Base-by-base conservation (phyloP, 805 yeast species). In the Wickerhamiella slavikovae region DNA sequence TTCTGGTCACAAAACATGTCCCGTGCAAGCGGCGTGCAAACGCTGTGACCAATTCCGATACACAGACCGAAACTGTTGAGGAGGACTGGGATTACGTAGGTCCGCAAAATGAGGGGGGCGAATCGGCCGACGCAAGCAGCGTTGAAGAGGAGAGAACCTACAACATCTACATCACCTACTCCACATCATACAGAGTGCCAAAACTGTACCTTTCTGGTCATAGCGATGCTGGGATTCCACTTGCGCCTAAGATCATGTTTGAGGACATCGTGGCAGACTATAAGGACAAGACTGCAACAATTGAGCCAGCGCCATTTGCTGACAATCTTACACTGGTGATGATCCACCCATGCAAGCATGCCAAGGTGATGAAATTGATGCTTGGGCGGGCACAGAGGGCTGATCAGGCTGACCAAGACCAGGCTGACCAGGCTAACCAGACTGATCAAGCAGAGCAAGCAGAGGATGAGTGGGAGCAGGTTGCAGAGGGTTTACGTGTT, bases 261-360 rank as follows among this genome's bases (percentile, higher is more conserved):
- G 91, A 85, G 47, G 98, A 89, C 51, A 80, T 89, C 27, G 67
- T 83, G 2, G 66, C 74, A 22, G 98, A 89, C 48, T 89, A 89
- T 52, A 69, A 85, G 45, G 80, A 85, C 43, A 89, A 89, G 53
- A 89, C 98, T 1, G 98, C 85, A 14, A 89, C 98, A 0, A 85
- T 89, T 35, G 98, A 89, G 51, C 69, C 68, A 38, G 72, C 93
- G 4, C 96, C 98, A 9, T 82, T 82, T 42, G 62, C 71, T 30
- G 68, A 65, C 28, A 68, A 71, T 44, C 64, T 76, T 27, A 75
- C 89, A 0, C 52, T 62, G 31, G 82, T 89, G 5, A 78, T 93
- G 5, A 85, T 89, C 29, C 98, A 89, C 48, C 98, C 98, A 2
- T 89, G 98, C 49, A 72, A 74, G 40, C 98, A 89, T 49, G 83